Conservation (phyloP, 441 rosid genomes). For the Arabidopsis hybrid region DNA sequence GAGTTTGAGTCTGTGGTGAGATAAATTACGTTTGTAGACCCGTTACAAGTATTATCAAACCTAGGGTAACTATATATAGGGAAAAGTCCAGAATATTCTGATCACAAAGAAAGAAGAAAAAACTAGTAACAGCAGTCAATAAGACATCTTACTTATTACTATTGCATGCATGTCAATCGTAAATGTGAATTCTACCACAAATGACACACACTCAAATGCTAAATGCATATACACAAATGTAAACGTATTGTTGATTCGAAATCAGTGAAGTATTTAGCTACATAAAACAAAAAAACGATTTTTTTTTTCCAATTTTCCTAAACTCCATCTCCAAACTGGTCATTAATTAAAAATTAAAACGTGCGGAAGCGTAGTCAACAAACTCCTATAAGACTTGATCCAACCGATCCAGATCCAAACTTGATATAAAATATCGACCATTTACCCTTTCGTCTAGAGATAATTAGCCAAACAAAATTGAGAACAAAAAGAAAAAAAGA, state of each 20-base stretch:
- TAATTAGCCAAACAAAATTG: conserved; percentile 2
- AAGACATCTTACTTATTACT: too few relatives aligned
- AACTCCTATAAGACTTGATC: neutral
- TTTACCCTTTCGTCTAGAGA: conserved; percentile 1
- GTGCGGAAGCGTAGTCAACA: neutral
- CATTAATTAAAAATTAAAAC: too few relatives aligned
- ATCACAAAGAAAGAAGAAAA: neutral
- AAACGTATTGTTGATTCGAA: neutral
- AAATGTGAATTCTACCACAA: too few relatives aligned
- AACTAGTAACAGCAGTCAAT: too few relatives aligned
- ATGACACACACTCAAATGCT: neutral
- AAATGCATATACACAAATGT: neutral
- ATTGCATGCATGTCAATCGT: too few relatives aligned
- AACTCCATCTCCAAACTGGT: too few relatives aligned
- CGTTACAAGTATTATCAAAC: too few relatives aligned
- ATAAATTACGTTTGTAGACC: too few relatives aligned
- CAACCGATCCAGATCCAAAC: neutral
- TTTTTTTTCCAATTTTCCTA: too few relatives aligned
- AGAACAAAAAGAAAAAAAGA: neutral
- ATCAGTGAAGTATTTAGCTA: too few relatives aligned
- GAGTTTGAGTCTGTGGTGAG: neutral
- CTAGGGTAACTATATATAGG: neutral
- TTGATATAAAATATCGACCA: conserved; percentile 2
- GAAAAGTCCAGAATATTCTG: neutral
- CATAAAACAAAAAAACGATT: too few relatives aligned